These are phyloP conservation scores for Pseudogymnoascus verrucosus DNA, from an alignment of 2,329 filamentous ascomycete genomes.

Conservation along the genomic window DNA sequence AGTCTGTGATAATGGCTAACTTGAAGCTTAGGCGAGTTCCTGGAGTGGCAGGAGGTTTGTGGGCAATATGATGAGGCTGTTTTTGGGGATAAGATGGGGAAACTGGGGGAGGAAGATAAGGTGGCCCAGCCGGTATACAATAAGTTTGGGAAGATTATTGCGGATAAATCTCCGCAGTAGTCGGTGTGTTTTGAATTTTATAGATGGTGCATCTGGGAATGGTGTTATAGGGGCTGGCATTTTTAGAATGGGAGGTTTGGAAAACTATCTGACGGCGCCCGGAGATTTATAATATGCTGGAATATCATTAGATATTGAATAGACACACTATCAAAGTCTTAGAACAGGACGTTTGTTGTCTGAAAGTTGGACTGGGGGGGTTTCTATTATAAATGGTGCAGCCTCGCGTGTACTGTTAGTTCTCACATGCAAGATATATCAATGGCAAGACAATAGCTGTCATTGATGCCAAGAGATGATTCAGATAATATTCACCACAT, in stretches of 20 bases:
- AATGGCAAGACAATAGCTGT: not conserved
- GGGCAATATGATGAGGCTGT: constrained; percentile 35
- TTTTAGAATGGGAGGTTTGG: not conserved
- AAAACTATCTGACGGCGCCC: not conserved
- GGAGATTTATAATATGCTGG: not conserved
- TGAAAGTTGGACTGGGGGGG: not conserved
- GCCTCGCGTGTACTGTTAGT: not conserved
- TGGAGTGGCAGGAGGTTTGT: constrained; percentile 41
- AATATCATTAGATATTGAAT: not conserved
- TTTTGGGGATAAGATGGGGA: constrained; percentile 39
- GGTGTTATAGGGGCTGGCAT: not conserved
- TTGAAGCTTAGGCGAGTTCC: constrained; percentile 31
- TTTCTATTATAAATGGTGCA: not conserved
- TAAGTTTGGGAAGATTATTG: constrained; percentile 30
- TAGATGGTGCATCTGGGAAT: not conserved
- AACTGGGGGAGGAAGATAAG: constrained; percentile 30
- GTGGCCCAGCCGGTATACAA: constrained; percentile 30
- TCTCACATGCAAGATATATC: not conserved
- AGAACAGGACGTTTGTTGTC: not conserved
- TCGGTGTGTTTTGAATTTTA: not conserved
- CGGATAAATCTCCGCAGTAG: constrained; percentile 18
- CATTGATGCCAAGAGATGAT: not conserved
- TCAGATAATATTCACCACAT: not conserved
- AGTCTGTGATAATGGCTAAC: not conserved
- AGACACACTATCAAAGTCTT: not conserved